Evolutionary conservation across 139 green algal species (phyloP).

Genomic region (Coelastrella sp.): DNA sequence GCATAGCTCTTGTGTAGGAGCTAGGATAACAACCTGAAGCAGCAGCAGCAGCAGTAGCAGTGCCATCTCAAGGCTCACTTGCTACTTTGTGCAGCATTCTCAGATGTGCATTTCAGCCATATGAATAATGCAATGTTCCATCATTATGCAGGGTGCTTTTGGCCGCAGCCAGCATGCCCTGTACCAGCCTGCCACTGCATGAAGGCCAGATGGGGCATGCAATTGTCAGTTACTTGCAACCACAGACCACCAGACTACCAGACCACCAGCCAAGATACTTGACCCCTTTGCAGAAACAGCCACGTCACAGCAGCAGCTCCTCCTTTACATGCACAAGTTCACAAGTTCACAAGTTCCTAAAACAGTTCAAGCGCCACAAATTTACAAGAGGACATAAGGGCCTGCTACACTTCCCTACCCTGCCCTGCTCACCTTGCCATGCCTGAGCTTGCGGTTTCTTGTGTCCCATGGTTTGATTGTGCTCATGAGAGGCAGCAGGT

Average conservation of each 20-base stretch:
- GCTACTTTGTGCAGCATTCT: no score
- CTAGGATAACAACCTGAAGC: conserved; percentile 80
- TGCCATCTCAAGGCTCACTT: not conserved
- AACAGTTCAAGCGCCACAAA: no score
- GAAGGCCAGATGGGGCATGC: no score
- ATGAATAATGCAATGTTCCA: not conserved
- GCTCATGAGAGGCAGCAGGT: conserved; percentile 88
- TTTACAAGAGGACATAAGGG: no score
- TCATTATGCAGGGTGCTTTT: not conserved
- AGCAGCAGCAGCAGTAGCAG: not conserved
- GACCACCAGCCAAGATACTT: no score
- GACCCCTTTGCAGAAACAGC: not conserved
- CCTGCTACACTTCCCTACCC: no score
- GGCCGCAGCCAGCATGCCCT: not conserved
- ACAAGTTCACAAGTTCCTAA: not conserved
- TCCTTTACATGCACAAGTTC: not conserved
- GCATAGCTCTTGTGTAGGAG: conserved; percentile 91
- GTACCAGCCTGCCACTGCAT: no score
- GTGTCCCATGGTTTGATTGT: conserved; percentile 54
- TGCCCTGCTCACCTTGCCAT: not conserved
- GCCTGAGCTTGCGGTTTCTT: not conserved
- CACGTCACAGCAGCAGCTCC: not conserved
- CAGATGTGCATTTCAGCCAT: not conserved
- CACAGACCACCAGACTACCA: no score
- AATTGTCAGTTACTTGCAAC: no score